phyloP scores from a whole-genome alignment of 768 basidiomycete species.

The Suillus spraguei region DNA sequence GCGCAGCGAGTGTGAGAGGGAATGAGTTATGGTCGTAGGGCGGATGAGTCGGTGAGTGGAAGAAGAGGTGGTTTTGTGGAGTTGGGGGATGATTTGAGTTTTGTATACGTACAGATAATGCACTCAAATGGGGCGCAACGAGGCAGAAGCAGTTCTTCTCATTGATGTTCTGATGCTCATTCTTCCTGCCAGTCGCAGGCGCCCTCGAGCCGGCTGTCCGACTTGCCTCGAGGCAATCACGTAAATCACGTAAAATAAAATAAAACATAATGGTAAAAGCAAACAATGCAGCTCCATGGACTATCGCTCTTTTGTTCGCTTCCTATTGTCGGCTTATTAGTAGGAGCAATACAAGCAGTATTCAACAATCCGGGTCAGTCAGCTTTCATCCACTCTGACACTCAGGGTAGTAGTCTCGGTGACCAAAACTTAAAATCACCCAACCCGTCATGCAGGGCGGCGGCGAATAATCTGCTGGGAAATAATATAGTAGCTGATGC shows the following conservation, averaged over 20 bases:
- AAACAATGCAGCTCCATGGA: constrained; percentile 15
- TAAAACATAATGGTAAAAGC: constrained; percentile 5
- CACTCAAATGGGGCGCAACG: constrained; percentile 18
- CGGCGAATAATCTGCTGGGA: constrained; percentile 4
- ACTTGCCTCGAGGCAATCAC: constrained; percentile 31
- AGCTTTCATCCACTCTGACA: background rate
- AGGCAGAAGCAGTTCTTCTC: constrained; percentile 10
- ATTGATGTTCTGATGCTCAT: constrained; percentile 12
- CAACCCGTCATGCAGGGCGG: constrained; percentile 10
- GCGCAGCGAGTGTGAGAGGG: constrained; percentile 11
- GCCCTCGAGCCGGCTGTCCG: constrained; percentile 1
- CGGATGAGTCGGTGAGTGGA: constrained; percentile 18
- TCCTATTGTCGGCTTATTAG: constrained; percentile 5
- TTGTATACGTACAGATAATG: constrained; percentile 34
- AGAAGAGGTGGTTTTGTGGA: constrained; percentile 9
- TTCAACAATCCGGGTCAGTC: background rate
- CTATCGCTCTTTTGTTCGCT: background rate
- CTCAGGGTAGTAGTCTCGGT: constrained; percentile 7
- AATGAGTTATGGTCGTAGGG: constrained; percentile 14
- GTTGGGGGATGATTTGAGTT: constrained; percentile 12
- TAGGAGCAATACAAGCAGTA: background rate
- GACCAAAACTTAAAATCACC: constrained; percentile 17
- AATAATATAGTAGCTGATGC: background rate
- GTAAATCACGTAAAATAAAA: constrained; percentile 20
- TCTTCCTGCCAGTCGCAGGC: background rate